A percentile compares a stretch with the other conserved stretches of the same genome.
These are phyloP conservation scores for Exutisphaerella laricina DNA, from an alignment of 2,329 filamentous ascomycete species.

Conservation along the genomic window DNA sequence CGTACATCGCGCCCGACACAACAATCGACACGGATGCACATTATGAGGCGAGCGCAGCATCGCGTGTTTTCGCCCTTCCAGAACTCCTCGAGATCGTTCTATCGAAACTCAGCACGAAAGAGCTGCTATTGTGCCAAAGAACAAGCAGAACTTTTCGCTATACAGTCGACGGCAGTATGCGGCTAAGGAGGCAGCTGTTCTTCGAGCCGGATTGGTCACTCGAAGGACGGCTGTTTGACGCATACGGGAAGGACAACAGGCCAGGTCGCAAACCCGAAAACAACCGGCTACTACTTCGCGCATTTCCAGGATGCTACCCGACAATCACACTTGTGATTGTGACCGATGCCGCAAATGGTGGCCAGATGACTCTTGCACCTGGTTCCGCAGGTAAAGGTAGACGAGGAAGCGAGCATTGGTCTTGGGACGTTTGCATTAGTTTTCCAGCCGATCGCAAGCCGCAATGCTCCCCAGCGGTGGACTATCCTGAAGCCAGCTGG, in stretches of 20 bases:
- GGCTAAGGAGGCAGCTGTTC: slow-evolving; percentile 33
- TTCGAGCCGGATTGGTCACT: slow-evolving; percentile 32
- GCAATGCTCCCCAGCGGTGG: slow-evolving; percentile 17
- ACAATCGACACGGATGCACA: neutral
- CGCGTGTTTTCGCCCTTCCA: slow-evolving; percentile 31
- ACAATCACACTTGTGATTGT: slow-evolving; percentile 31
- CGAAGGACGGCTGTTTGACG: slow-evolving; percentile 23
- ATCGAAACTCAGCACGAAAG: slow-evolving; percentile 27
- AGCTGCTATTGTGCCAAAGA: slow-evolving; percentile 33
- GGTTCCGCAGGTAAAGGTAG: slow-evolving; percentile 2
- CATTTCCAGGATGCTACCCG: slow-evolving; percentile 32
- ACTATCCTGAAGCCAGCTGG: slow-evolving; percentile 31
- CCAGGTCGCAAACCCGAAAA: slow-evolving; percentile 31
- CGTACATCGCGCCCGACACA: neutral
- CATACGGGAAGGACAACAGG: slow-evolving; percentile 16
- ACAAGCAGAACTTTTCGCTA: slow-evolving; percentile 27
- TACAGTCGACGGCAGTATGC: slow-evolving; percentile 25
- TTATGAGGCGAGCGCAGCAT: slow-evolving; percentile 1
- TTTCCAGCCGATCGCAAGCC: slow-evolving; percentile 26
- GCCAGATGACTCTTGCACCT: slow-evolving; percentile 5
- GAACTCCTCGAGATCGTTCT: slow-evolving; percentile 39
- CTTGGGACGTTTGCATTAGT: slow-evolving; percentile 32
- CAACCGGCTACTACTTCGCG: slow-evolving; percentile 32
- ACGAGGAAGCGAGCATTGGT: slow-evolving; percentile 26
- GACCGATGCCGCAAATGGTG: slow-evolving; percentile 17